Evolutionary conservation across 2,329 filamentous ascomycete species (phyloP).

Genomic region (Arthroderma sp.): DNA sequence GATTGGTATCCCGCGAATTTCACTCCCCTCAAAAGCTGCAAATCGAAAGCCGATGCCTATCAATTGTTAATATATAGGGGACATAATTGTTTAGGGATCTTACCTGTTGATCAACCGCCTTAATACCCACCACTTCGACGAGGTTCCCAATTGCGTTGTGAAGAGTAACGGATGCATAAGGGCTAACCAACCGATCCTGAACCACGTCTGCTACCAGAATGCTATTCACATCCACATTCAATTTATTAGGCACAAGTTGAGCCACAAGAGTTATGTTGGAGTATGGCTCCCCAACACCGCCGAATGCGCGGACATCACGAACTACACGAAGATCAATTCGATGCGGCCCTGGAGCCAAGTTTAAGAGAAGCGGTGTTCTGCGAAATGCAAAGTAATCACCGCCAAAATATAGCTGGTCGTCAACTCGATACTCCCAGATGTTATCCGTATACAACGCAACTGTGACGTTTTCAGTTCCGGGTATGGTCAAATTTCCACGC

Average conservation of each 20-base stretch:
- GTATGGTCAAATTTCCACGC: conserved; percentile 38
- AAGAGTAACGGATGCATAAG: conserved; percentile 38
- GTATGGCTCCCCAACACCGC: conserved; percentile 38
- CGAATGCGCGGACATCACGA: conserved; percentile 46
- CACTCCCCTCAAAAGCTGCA: conserved; percentile 12
- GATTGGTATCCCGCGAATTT: conserved; percentile 25
- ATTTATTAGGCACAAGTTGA: conserved; percentile 17
- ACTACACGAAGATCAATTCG: conserved; percentile 42
- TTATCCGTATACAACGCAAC: conserved; percentile 38
- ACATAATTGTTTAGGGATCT: background rate
- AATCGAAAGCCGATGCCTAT: background rate
- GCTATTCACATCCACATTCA: conserved; percentile 24
- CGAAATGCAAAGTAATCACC: conserved; percentile 46
- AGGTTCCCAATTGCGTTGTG: conserved; percentile 32
- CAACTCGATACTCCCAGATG: conserved; percentile 43
- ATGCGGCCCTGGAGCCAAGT: conserved; percentile 40
- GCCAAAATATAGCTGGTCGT: conserved; percentile 43
- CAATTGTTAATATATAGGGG: background rate
- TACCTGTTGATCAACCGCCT: background rate
- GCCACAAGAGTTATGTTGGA: conserved; percentile 34
- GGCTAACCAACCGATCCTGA: conserved; percentile 35
- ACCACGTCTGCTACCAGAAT: conserved; percentile 43
- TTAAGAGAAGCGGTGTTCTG: conserved; percentile 39
- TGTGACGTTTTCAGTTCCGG: conserved; percentile 17
- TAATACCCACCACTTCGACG: conserved; percentile 17